These are phyloP conservation scores for Saturnispora sanitii DNA, from an alignment of 805 yeast species.

Conservation along the genomic window DNA sequence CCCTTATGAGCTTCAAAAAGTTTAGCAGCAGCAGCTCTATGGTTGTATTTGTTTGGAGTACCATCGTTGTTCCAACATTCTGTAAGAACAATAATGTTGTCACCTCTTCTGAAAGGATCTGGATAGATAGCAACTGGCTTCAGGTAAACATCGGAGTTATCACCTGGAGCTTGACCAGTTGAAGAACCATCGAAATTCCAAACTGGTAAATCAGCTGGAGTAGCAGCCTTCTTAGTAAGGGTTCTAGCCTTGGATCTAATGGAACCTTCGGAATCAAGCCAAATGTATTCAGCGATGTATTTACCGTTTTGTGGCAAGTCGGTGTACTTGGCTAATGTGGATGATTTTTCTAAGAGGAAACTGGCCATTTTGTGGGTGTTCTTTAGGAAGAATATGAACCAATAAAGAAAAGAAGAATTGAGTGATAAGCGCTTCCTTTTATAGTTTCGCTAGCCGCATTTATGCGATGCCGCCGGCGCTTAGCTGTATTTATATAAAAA, in stretches of 20 bases:
- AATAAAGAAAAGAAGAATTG: background rate
- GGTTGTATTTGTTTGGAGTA: conserved; percentile 97
- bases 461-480: conserved; percentile 3
- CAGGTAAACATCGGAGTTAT: conserved; percentile 88
- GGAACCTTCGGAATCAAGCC: conserved; percentile 92
- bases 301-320: conserved; percentile 78
- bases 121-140: conserved; percentile 94
- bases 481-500: background rate
- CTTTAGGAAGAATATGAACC: background rate
- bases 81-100: conserved; percentile 86
- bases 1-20: conserved; percentile 84
- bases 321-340: conserved; percentile 72
- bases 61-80: conserved; percentile 99
- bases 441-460: conserved; percentile 1
- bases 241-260: conserved; percentile 94
- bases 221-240: conserved; percentile 51
- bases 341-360: conserved; percentile 50
- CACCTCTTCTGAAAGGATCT: conserved; percentile 97
- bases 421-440: conserved; percentile 1
- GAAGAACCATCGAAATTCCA: conserved; percentile 99
- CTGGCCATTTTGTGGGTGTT: conserved; percentile 5
- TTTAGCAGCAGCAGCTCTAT: conserved; percentile 94
- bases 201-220: conserved; percentile 86
- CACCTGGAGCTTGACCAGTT: conserved; percentile 97
- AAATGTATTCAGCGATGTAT: conserved; percentile 91